Percentiles rank a stretch among this genome's conserved stretches.
Conservation (phyloP, 441 rosid genomes). For the Omphalea diandra region DNA sequence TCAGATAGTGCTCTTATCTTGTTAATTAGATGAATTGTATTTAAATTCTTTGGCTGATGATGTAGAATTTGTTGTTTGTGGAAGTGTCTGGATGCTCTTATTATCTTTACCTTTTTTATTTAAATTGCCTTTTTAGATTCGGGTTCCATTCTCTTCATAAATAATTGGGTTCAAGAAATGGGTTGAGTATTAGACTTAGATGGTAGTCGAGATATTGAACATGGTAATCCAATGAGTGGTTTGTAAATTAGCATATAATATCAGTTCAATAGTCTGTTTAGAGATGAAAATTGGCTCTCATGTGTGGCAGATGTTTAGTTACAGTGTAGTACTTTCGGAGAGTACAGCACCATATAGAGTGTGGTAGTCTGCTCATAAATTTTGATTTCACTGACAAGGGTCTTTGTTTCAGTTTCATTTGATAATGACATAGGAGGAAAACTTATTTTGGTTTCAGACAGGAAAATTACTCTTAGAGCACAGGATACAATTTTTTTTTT, state of each 20-base stretch:
- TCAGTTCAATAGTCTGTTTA: not conserved
- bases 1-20: not conserved
- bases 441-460: not conserved
- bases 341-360: not conserved
- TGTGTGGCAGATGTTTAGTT: not conserved
- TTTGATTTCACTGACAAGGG: not conserved
- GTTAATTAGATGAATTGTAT: not conserved
- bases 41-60: too few species aligned
- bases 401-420: not conserved
- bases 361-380: not conserved
- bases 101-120: not conserved
- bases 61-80: too few species aligned
- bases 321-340: too few species aligned
- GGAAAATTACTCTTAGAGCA: not conserved
- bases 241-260: not conserved
- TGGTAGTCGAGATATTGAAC: not conserved
- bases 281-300: not conserved
- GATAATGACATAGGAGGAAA: not conserved
- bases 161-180: not conserved
- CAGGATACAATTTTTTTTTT: too few species aligned
- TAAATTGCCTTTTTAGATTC: not conserved
- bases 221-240: not conserved
- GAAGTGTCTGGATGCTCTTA: not conserved
- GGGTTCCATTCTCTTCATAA: not conserved
- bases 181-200: not conserved